Conservation (phyloP, 345 rosid genomes). For the Boechera divaricarpa region DNA sequence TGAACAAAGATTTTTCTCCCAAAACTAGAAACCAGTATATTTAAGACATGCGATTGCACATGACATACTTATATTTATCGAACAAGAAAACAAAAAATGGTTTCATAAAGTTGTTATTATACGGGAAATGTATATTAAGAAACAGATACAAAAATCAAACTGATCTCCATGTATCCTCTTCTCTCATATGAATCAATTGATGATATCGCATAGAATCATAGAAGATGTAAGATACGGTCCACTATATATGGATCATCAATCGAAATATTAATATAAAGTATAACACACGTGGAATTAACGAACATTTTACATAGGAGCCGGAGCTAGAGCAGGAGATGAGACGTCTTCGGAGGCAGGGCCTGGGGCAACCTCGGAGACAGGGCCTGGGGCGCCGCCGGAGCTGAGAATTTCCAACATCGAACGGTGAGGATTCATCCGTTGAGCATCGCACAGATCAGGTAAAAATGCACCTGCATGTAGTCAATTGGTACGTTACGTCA, state of each 20-base stretch:
- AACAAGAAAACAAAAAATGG: conserved; percentile 5
- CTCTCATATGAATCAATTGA: conserved; percentile 28
- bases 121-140: background rate
- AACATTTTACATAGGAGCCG: conserved; percentile 37
- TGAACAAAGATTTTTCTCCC: no score
- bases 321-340: conserved; percentile 51
- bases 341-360: conserved; percentile 51
- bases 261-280: conserved; percentile 5
- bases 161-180: conserved; percentile 29
- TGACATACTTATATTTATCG: background rate
- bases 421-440: conserved; percentile 70
- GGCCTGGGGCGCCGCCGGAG: conserved; percentile 65
- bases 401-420: conserved; percentile 73
- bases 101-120: conserved; percentile 22
- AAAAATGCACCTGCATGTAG: conserved; percentile 76
- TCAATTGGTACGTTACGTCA: background rate
- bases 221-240: conserved; percentile 17
- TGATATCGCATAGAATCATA: conserved; percentile 31
- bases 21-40: no score
- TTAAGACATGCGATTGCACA: background rate
- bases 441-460: conserved; percentile 77
- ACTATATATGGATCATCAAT: conserved; percentile 1
- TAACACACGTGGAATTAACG: conserved; percentile 12
- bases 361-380: conserved; percentile 49
- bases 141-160: conserved; percentile 29